Evolutionary conservation across 169 alveolate genomes (phyloP).

Genomic region (Cryptosporidium viatorum): DNA sequence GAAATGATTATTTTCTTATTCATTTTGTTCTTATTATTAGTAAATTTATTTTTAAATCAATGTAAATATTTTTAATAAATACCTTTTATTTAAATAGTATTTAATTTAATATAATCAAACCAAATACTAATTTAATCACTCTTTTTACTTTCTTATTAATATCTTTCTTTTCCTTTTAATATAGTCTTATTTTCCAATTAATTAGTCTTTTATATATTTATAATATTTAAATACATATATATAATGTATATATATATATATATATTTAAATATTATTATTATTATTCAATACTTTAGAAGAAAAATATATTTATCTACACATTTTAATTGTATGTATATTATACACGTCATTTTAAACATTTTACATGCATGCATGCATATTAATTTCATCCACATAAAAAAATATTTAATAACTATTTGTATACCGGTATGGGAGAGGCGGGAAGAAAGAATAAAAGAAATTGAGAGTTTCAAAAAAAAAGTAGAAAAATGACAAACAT

Average conservation of each 20-base stretch:
- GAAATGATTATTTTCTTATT: constrained; percentile 25
- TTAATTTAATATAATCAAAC: not conserved
- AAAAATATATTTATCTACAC: not conserved
- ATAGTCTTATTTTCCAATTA: not conserved
- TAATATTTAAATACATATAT: not conserved
- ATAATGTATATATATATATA: not conserved
- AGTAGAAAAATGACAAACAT: not conserved
- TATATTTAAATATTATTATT: no score
- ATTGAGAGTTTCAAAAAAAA: not conserved
- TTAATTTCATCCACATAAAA: constrained; percentile 15
- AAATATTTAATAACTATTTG: not conserved
- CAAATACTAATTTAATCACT: not conserved
- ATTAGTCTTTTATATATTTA: not conserved
- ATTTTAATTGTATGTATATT: constrained; percentile 2
- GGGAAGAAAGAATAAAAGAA: not conserved
- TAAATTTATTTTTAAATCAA: not conserved
- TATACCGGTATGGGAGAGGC: constrained; percentile 3
- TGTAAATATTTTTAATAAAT: not conserved
- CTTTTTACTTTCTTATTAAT: not conserved
- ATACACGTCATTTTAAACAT: constrained; percentile 22
- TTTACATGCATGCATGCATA: constrained; percentile 29
- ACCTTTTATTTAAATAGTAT: not conserved
- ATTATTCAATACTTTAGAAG: not conserved
- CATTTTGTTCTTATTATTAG: not conserved
- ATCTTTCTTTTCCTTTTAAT: not conserved